Evolutionary conservation across 2,329 filamentous ascomycete species (phyloP).

Genomic region (Lasiodiplodia hormozganensis): DNA sequence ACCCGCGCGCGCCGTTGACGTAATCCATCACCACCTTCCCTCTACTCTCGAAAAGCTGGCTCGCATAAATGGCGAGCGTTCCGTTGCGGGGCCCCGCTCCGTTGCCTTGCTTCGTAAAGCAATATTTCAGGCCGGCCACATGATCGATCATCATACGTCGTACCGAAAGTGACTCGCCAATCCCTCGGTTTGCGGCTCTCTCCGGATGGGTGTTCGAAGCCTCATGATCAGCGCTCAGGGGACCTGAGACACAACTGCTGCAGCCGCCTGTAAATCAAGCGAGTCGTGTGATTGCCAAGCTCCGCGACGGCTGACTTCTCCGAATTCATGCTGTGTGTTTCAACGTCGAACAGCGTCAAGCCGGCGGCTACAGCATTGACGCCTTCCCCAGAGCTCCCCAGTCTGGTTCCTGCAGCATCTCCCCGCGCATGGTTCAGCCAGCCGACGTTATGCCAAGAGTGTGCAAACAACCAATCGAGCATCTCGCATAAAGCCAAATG

Average conservation of each 20-base stretch:
- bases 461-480: constrained; percentile 10
- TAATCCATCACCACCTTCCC: constrained; percentile 21
- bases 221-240: constrained; percentile 15
- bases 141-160: constrained; percentile 9
- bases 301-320: neutral
- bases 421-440: constrained; percentile 1
- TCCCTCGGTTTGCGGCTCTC: neutral
- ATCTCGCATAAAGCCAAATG: neutral
- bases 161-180: neutral
- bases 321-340: constrained; percentile 18
- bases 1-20: constrained; percentile 12
- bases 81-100: neutral
- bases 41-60: neutral
- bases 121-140: constrained; percentile 7
- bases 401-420: constrained; percentile 2
- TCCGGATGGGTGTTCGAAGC: neutral
- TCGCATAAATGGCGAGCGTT: neutral
- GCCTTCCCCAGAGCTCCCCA: neutral
- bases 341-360: constrained; percentile 10
- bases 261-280: neutral
- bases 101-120: neutral
- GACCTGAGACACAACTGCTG: neutral
- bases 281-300: constrained; percentile 13
- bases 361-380: constrained; percentile 9
- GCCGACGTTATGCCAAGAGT: neutral